Conservation (phyloP, 306 rosid species). For the Canavalia gladiata region DNA sequence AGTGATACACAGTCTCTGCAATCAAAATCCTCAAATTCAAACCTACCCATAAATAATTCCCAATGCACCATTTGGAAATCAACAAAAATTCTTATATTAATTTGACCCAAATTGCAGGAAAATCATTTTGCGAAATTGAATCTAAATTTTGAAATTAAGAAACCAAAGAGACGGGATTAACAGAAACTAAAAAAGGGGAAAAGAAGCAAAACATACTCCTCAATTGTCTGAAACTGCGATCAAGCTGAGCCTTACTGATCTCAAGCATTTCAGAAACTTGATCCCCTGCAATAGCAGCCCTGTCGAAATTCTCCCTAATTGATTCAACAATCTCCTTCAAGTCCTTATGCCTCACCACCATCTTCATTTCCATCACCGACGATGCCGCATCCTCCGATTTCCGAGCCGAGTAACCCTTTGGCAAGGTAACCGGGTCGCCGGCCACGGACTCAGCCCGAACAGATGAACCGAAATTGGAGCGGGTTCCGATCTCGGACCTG, state of each 20-base stretch:
- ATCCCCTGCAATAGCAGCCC: conserved; percentile 84
- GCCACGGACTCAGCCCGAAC: conserved; percentile 57
- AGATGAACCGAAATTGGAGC: conserved; percentile 82
- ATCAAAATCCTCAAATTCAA: conserved; percentile 34
- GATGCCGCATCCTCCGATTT: conserved; percentile 20
- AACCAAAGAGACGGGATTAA: neutral
- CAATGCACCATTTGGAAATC: conserved; percentile 18
- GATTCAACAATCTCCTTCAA: conserved; percentile 94
- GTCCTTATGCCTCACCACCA: conserved; percentile 92
- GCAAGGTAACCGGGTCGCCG: neutral
- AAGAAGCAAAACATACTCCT: conserved; percentile 54
- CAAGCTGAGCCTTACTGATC: conserved; percentile 83
- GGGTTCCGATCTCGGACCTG: conserved; percentile 72
- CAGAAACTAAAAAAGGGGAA: no score
- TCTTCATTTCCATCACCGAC: conserved; percentile 69
- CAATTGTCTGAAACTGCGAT: conserved; percentile 89
- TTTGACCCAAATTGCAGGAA: conserved; percentile 11
- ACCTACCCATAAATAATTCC: conserved; percentile 29
- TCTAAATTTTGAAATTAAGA: no score
- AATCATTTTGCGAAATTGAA: neutral
- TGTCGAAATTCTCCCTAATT: conserved; percentile 80
- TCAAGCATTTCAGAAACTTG: conserved; percentile 87
- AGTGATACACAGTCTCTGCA: conserved; percentile 97
- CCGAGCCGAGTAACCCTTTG: neutral
- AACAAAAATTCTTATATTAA: conserved; percentile 36